Base-by-base conservation (phyloP, 2,329 filamentous ascomycete species). In the Falciphora oryzae region DNA sequence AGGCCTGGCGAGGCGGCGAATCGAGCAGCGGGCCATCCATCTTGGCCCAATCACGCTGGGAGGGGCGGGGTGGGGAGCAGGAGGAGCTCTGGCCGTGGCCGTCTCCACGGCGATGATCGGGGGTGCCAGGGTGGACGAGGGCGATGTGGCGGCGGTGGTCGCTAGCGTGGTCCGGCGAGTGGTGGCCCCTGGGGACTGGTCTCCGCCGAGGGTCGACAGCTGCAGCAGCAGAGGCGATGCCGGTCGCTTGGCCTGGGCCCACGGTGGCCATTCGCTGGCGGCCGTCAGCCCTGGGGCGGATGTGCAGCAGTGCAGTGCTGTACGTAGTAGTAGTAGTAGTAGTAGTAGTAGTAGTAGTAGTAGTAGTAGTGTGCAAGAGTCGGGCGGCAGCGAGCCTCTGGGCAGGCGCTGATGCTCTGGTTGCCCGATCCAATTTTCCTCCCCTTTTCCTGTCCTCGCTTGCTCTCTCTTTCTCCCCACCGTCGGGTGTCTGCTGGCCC, bases 1-100 rank as follows among this genome's bases (percentile, higher is more conserved):
- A 69, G 44, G 44, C 44, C 65, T 67, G 67, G 63, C 67, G 73
- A 71, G 71, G 73, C 73, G 73, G 69, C 61, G 71, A 69, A 65
- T 67, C 70, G 58, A 67, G 65, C 22, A 66, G 65, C 57, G 68
- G 67, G 64, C 71, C 69, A 59, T 70, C 65, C 62, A 65, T 68
- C 64, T 66, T 62, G 63, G 69, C 57, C 74, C 73, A 75, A 72
- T 75, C 72, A 65, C 69, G 70, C 59, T 38, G 28, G 31, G 27
- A 31, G 31, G 27, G 58, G 58, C 27, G 28, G 27, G 58, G 58
- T 31, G 58, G 69, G 65, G 61, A 65, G 64, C 31, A 66, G 68
- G 56, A 70, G 59, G 68, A 68, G 63, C 69, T 70, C 63, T 53
- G 44, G 44, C 44, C 44, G 44, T 44, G 38, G 38, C 7, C 22